Evolutionary conservation across 2,329 filamentous ascomycete species (phyloP).

Genomic region (Exophiala bonariae): DNA sequence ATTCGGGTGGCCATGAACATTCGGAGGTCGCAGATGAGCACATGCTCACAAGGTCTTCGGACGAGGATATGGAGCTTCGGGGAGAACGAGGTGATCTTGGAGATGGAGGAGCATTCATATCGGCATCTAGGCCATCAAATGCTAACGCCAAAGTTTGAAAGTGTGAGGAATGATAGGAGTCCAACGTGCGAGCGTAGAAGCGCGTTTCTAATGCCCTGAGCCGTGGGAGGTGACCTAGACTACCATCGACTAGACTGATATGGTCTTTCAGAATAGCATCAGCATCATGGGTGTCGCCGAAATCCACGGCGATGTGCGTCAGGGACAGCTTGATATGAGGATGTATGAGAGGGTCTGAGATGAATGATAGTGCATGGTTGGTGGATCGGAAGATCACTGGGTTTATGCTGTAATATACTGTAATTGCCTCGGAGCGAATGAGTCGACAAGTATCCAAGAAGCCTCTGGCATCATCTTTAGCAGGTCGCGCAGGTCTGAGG

Average conservation of each 20-base stretch:
- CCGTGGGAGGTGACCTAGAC: slow-evolving; percentile 19
- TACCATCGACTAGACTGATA: slow-evolving; percentile 21
- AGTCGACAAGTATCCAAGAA: slow-evolving; percentile 19
- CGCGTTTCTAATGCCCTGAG: slow-evolving; percentile 22
- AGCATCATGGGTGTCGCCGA: slow-evolving; percentile 20
- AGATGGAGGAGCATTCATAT: slow-evolving; percentile 23
- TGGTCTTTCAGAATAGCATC: slow-evolving; percentile 24
- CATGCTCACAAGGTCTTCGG: slow-evolving; percentile 4
- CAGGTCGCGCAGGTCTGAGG: slow-evolving; percentile 20
- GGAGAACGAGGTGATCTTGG: slow-evolving; percentile 19
- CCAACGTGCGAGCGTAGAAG: slow-evolving; percentile 22
- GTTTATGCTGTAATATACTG: slow-evolving; percentile 23
- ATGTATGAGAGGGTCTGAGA: slow-evolving; percentile 19
- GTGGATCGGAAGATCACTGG: slow-evolving; percentile 21
- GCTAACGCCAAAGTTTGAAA: slow-evolving; percentile 22
- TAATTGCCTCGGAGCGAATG: slow-evolving; percentile 20
- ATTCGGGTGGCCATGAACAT: slow-evolving; percentile 9
- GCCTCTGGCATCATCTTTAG: slow-evolving; percentile 21
- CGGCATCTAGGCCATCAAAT: slow-evolving; percentile 20
- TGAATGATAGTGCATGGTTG: slow-evolving; percentile 18
- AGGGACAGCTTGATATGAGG: slow-evolving; percentile 19
- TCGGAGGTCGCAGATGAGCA: slow-evolving; percentile 5
- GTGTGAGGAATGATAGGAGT: slow-evolving; percentile 18
- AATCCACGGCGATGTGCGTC: slow-evolving; percentile 22
- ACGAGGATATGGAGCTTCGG: slow-evolving; percentile 15